Conservation (phyloP, 257 asterid genomes). For the Solanum arcanum region DNA sequence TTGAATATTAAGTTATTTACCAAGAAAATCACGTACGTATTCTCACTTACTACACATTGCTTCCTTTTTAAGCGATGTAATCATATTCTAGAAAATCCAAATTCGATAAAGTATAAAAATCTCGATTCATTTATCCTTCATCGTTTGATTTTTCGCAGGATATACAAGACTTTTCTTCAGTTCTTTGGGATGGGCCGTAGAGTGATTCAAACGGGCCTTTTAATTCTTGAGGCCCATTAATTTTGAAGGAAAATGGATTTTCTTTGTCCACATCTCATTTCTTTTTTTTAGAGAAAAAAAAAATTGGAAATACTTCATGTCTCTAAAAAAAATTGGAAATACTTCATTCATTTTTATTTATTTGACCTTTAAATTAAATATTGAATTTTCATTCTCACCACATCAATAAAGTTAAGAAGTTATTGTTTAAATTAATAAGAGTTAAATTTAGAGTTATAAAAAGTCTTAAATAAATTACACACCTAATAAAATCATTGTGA, state of each 20-base stretch:
- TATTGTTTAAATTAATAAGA: too few relatives aligned
- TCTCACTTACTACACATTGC: neutral
- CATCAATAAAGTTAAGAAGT: rapidly evolving
- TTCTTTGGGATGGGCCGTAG: neutral
- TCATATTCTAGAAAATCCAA: neutral
- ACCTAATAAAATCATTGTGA: neutral
- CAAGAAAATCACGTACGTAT: rapidly evolving
- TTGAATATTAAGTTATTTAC: too few relatives aligned
- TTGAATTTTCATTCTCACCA: too few relatives aligned
- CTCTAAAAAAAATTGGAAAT: too few relatives aligned
- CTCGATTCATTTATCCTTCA: neutral
- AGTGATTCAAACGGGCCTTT: neutral
- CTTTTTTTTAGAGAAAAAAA: neutral
- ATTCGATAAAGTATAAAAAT: neutral
- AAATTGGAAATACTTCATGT: too few relatives aligned
- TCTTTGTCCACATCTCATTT: neutral
- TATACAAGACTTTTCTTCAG: neutral
- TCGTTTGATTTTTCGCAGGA: neutral
- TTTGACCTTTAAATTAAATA: too few relatives aligned
- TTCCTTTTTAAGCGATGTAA: rapidly evolving
- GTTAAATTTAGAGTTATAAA: neutral
- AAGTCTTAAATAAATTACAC: too few relatives aligned
- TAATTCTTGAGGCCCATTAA: neutral
- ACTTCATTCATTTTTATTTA: too few relatives aligned
- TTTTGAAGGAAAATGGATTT: neutral